Evolutionary conservation across 345 rosid genomes (phyloP), one percentile per base, ranked within the genome.

Genomic region (Eucalyptus tenuipes): DNA sequence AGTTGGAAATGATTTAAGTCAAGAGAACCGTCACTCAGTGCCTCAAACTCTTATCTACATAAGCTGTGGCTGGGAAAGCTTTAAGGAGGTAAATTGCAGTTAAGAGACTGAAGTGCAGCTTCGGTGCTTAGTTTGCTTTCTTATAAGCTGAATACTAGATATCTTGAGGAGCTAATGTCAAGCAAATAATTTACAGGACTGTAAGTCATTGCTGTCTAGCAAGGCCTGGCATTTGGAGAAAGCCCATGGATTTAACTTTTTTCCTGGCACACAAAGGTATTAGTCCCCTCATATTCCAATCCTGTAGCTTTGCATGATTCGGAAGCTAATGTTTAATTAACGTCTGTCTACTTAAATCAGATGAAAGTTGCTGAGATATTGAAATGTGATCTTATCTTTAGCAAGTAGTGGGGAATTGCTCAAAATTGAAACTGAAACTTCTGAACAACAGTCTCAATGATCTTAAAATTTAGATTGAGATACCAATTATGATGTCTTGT

Each of bases 11-110:
- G 93, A 93, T 92, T 42, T 88, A 89, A 88, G 89, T 85, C 59
- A 88, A 44, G 94, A 94, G 88, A 94, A 91, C 86, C 89, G 79
- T 87, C 93, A 91, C 53, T 88, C 90, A 57, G 94, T 95, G 71
- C 99, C 99, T 47, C 94, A 94, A 90, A 96, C 95, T 82, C 98
- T 97, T 64, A 95, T 97, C 89, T 97, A 97, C 85, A 97, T 97
- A 91, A 96, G 99, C 90, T 96, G 99, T 90, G 98, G 99, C 88
- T 97, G 99, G 99, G 98, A 96, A 91, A 97, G 97, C 94, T 97
- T 96, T 91, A 96, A 97, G 90, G 96, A 95, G 99, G 99, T 96
- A 93, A 37, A 20, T 86, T 84, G 11, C 20, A n/a, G 87, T 85
- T 42, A 82, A 88, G 87, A 75, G 27, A 40, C 47, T 40, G 47